A percentile compares a stretch with the other conserved stretches of the same genome.
phyloP scores from a whole-genome alignment of 1,284 basidiomycete genomes.

The Coniferiporia sulphurascens region DNA sequence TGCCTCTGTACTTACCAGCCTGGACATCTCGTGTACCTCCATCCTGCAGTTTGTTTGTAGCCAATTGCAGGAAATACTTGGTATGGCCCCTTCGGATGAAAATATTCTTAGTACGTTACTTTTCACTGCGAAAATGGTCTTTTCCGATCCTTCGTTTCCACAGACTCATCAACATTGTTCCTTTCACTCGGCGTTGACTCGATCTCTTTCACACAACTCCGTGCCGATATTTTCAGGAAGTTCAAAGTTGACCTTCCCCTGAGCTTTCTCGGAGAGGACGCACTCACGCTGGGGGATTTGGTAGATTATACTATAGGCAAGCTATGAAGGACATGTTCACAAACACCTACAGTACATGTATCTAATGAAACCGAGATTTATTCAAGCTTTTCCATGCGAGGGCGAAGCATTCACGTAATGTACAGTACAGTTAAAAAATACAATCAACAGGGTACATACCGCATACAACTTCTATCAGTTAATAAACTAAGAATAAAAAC shows the following conservation, averaged over 20 bases:
- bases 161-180: constrained; percentile 12
- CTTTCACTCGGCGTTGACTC: constrained; percentile 17
- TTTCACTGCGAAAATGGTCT: not conserved
- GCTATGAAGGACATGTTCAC: not conserved
- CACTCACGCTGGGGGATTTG: constrained; percentile 5
- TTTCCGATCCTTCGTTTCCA: not conserved
- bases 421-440: no score
- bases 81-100: constrained; percentile 1
- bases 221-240: constrained; percentile 7
- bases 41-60: constrained; percentile 1
- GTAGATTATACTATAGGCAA: constrained; percentile 9
- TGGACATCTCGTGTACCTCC: not conserved
- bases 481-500: no score
- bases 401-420: no score
- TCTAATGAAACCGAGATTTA: no score
- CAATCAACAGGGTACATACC: no score
- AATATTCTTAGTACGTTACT: constrained; percentile 1
- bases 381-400: no score
- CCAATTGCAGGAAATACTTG: constrained; percentile 7
- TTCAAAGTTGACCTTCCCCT: constrained; percentile 14
- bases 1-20: not conserved
- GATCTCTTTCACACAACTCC: constrained; percentile 15
- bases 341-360: no score
- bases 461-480: no score
- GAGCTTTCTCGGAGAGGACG: constrained; percentile 13